Evolutionary conservation across 805 yeast species (phyloP), one percentile per base, ranked within the genome.

Genomic region (Teunomyces atbi): DNA sequence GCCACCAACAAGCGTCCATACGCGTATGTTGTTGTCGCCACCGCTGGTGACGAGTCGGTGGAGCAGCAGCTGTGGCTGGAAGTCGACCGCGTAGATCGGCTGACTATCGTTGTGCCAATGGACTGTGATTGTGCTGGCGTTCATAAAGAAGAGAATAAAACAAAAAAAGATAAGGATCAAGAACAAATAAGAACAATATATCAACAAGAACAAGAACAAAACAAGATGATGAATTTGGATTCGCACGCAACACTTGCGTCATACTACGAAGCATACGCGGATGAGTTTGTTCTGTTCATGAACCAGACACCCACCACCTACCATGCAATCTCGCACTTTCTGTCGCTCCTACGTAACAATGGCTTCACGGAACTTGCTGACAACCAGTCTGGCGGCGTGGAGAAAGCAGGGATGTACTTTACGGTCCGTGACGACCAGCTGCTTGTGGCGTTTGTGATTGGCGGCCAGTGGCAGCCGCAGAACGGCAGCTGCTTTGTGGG

Each of bases 1-100:
- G 41, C 49, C 35, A 28, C 47, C 27, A 35, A 48, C 47, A 19
- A 58, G 34, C 36, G 52, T 53, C 82, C 86, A 76, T 23, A 81
- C 66, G 42, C 97, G 74, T n/a, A 89, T 85, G 55, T 88, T 87
- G 61, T 86, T 87, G 64, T 94, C 99, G 35, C 97, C 97, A 19
- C 98, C 98, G 0, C 89, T 96, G 0, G 98, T 92, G 3, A 84
- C 92, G 29, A 92, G 67, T 42, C 95, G 76, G 18, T 59, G 55
- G 0, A 76, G 59, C 18, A 54, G 23, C 18, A 19, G 33, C 10
- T 39, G 30, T 1, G 83, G 83, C 59, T 86, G 91, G 60, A 83
- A 81, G 48, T 79, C 78, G 2, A 83, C 75, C 15, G 84, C 76
- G 58, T 86, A 87, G 2, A 87, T 83, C 0, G 95, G 92, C 56